A percentile compares a stretch with the other conserved stretches of the same genome.
Conservation (phyloP, 2,329 filamentous ascomycete species). For the Teratosphaeria epicoccoides region DNA sequence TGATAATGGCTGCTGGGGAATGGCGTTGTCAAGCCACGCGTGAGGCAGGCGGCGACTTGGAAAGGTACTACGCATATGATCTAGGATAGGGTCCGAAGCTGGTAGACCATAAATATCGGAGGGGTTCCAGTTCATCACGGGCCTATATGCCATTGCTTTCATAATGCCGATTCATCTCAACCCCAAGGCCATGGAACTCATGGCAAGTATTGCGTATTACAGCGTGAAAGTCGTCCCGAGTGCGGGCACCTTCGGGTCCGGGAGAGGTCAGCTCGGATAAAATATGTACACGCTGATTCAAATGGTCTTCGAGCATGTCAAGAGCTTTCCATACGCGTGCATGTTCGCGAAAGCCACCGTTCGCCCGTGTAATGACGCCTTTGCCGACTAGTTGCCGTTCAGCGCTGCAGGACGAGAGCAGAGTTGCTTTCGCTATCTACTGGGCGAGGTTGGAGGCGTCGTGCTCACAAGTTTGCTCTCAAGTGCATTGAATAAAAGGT, state of each 20-base stretch:
- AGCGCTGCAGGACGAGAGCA: slow-evolving; percentile 21
- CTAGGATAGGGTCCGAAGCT: slow-evolving; percentile 11
- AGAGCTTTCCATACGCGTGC: neutral
- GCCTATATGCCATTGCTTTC: slow-evolving; percentile 31
- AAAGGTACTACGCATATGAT: slow-evolving; percentile 41
- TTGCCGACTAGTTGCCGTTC: slow-evolving; percentile 32
- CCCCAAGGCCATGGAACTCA: slow-evolving; percentile 41
- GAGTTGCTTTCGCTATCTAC: slow-evolving; percentile 21
- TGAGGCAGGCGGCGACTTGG: slow-evolving; percentile 51
- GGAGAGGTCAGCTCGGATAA: neutral
- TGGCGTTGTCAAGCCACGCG: slow-evolving; percentile 43
- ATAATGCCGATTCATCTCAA: slow-evolving; percentile 45
- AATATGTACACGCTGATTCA: neutral
- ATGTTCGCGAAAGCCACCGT: neutral
- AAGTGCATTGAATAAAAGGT: slow-evolving; percentile 47
- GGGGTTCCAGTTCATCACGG: slow-evolving; percentile 18
- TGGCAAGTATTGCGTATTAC: slow-evolving; percentile 7
- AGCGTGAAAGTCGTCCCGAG: slow-evolving; percentile 23
- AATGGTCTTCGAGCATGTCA: slow-evolving; percentile 8
- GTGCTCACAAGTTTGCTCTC: slow-evolving; percentile 44
- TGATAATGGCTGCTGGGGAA: slow-evolving; percentile 38
- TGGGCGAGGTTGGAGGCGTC: slow-evolving; percentile 28
- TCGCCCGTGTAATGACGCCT: slow-evolving; percentile 41
- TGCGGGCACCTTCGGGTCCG: neutral
- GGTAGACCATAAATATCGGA: slow-evolving; percentile 31